These are phyloP conservation scores for Flaveria brownii DNA, from an alignment of 129 eudicot genomes.

Conservation along the genomic window DNA sequence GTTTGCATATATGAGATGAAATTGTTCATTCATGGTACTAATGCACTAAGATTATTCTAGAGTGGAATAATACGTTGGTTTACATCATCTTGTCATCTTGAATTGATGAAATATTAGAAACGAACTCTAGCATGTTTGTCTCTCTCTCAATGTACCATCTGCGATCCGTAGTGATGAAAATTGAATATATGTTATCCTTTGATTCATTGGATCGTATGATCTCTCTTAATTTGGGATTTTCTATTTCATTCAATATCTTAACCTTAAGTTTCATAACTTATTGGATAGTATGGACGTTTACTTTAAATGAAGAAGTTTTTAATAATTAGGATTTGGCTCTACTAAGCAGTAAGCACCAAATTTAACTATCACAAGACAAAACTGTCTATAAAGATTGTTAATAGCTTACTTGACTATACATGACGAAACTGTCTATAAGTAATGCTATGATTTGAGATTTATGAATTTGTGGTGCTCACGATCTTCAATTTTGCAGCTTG, in stretches of 20 bases:
- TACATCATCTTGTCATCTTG: not conserved
- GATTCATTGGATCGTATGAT: not conserved
- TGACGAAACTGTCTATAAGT: not conserved
- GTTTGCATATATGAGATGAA: not conserved
- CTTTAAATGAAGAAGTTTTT: not conserved
- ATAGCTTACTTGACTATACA: not conserved
- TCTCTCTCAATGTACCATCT: not conserved
- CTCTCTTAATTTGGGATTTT: not conserved
- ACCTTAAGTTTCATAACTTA: not conserved
- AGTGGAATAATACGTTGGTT: not conserved
- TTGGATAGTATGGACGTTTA: not conserved
- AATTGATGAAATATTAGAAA: not conserved
- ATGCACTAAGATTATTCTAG: not conserved
- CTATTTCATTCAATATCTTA: not conserved
- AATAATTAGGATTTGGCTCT: not conserved
- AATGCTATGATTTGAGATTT: not conserved
- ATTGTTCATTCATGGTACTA: not conserved
- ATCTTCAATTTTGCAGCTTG: conserved; percentile 63
- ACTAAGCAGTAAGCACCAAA: not conserved
- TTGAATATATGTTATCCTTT: not conserved
- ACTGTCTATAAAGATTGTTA: not conserved
- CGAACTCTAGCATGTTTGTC: not conserved
- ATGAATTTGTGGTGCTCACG: not conserved
- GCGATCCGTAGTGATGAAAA: not conserved
- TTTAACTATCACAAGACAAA: not conserved